These are phyloP conservation scores for Colletotrichum sp. DNA, from an alignment of 2,329 filamentous ascomycete genomes.

Conservation along the genomic window DNA sequence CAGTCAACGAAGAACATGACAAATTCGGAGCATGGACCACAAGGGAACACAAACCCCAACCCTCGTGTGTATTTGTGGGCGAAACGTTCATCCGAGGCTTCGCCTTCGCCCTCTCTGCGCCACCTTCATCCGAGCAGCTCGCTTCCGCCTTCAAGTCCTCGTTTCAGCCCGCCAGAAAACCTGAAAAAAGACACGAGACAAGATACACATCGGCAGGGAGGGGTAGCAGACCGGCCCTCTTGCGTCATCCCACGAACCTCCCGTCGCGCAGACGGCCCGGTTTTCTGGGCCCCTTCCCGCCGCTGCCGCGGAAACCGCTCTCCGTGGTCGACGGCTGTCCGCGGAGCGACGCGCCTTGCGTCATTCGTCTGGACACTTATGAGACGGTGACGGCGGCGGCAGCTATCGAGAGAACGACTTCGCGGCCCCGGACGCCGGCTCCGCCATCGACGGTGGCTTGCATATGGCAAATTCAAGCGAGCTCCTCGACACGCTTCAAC, in stretches of 20 bases:
- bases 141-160: background rate
- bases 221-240: background rate
- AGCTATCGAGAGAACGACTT: background rate
- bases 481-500: background rate
- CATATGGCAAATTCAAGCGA: background rate
- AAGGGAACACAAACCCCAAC: background rate
- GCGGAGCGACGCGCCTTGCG: background rate
- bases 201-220: too few relatives aligned
- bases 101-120: background rate
- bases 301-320: background rate
- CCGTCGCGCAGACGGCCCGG: rapidly evolving
- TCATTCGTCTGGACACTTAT: background rate
- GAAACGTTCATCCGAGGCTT: background rate
- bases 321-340: background rate
- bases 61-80: background rate
- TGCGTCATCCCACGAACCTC: rapidly evolving
- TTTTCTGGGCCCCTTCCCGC: background rate
- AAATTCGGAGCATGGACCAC: background rate
- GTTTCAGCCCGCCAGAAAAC: background rate
- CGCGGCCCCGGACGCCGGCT: background rate
- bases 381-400: background rate
- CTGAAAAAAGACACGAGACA: background rate
- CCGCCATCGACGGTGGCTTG: background rate
- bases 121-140: background rate
- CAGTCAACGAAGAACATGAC: background rate